A percentile compares a stretch with the other conserved stretches of the same genome.
Evolutionary conservation across 495 filamentous ascomycete species (phyloP).

Genomic region (Recurvomyces mirabilis): DNA sequence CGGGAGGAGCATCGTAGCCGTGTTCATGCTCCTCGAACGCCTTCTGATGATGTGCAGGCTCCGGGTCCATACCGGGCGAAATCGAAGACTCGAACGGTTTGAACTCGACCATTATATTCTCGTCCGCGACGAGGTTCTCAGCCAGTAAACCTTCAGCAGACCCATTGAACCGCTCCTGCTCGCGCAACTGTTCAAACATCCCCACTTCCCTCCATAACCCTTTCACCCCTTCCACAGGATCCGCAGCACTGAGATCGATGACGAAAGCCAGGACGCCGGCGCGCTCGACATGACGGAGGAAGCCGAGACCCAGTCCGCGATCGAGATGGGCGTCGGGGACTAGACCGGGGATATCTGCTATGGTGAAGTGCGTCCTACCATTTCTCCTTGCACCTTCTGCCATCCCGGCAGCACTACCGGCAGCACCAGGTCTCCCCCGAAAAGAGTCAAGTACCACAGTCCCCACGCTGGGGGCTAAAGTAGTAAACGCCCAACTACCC

Average conservation of each 20-base stretch:
- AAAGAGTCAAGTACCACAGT: conserved; percentile 84
- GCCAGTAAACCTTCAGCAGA: no score
- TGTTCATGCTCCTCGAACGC: not conserved
- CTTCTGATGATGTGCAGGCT: not conserved
- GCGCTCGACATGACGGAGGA: conserved; percentile 87
- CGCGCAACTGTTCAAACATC: conserved; percentile 67
- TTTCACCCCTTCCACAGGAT: conserved; percentile 67
- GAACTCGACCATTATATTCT: conserved; percentile 16
- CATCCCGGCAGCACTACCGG: no score
- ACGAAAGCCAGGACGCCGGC: conserved; percentile 90
- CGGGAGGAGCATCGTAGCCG: no score
- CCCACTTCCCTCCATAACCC: conserved; percentile 81
- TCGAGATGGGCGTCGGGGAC: conserved; percentile 86
- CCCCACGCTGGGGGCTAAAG: conserved; percentile 83
- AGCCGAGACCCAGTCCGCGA: conserved; percentile 80
- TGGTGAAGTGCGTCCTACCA: conserved; percentile 66
- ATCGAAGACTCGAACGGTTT: conserved; percentile 7
- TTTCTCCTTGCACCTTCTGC: conserved; percentile 28
- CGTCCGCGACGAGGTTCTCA: conserved; percentile 31
- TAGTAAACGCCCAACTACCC: conserved; percentile 95
- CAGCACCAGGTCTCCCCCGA: conserved; percentile 59
- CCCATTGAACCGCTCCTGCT: no score
- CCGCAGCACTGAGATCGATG: conserved; percentile 67
- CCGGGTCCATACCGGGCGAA: conserved; percentile 12
- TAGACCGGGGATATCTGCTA: conserved; percentile 91